Percentiles rank a stretch among this genome's conserved stretches.
These are phyloP conservation scores for Mortierella sp. DNA, from an alignment of 371 early-diverging fungal genomes.

Conservation along the genomic window DNA sequence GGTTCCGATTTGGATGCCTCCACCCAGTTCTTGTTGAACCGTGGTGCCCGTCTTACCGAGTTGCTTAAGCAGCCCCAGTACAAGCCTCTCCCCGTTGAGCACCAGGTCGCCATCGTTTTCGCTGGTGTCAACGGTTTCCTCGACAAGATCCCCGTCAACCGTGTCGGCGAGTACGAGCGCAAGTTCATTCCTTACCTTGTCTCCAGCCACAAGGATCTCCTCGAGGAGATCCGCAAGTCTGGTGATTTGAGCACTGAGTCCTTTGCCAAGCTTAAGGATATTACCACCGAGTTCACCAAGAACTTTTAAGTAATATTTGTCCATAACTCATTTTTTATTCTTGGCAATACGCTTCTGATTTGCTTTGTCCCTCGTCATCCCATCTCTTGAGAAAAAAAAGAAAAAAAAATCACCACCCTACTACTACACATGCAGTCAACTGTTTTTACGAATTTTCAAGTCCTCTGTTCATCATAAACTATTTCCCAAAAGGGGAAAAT, in stretches of 20 bases:
- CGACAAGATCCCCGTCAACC: slow-evolving; percentile 94
- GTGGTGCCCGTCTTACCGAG: slow-evolving; percentile 97
- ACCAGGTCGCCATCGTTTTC: slow-evolving; percentile 94
- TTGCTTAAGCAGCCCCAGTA: slow-evolving; percentile 96
- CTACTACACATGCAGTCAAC: slow-evolving; percentile 10
- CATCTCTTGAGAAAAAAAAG: neutral
- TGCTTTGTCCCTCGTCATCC: slow-evolving; percentile 1
- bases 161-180: slow-evolving; percentile 91
- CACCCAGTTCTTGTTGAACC: slow-evolving; percentile 94
- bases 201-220: slow-evolving; percentile 87
- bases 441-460: slow-evolving; percentile 12
- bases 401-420: slow-evolving; percentile 3
- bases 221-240: slow-evolving; percentile 91
- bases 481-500: neutral
- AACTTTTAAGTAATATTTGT: slow-evolving; percentile 65
- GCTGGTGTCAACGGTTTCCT: slow-evolving; percentile 98
- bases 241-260: slow-evolving; percentile 89
- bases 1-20: slow-evolving; percentile 98
- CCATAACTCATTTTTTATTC: slow-evolving; percentile 1
- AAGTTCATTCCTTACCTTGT: slow-evolving; percentile 90
- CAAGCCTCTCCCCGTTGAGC: slow-evolving; percentile 91
- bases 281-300: slow-evolving; percentile 89
- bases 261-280: slow-evolving; percentile 87
- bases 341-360: slow-evolving; percentile 5
- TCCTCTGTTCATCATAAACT: neutral